Conservation (phyloP, 140 eudicot genomes). For the Cichorium intybus region DNA sequence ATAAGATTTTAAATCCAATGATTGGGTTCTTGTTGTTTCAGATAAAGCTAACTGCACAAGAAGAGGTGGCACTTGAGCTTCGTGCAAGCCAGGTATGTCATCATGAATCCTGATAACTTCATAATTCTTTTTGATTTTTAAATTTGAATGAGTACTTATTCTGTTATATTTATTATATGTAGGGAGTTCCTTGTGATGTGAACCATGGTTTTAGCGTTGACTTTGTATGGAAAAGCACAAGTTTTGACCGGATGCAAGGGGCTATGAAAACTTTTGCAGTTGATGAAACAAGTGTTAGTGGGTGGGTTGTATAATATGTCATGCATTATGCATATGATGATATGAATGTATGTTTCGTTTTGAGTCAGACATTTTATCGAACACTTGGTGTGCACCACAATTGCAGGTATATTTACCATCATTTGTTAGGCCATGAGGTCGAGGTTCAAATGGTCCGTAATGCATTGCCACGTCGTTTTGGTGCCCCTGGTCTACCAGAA, state of each 20-base stretch:
- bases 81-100: slow-evolving; percentile 89
- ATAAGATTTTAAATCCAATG: too few species aligned
- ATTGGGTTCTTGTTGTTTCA: slow-evolving; percentile 33
- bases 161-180: slow-evolving; percentile 15
- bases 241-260: slow-evolving; percentile 96
- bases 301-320: too few species aligned
- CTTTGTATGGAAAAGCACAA: slow-evolving; percentile 97
- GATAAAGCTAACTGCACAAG: slow-evolving; percentile 97
- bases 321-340: too few species aligned
- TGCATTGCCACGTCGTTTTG: slow-evolving; percentile 91
- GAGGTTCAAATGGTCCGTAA: slow-evolving; percentile 99
- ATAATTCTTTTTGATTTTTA: too few species aligned
- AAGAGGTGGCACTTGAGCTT: slow-evolving; percentile 99
- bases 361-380: too few species aligned
- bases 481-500: slow-evolving; percentile 98
- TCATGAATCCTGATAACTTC: too few species aligned
- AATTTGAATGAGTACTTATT: slow-evolving; percentile 16
- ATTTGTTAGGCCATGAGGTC: slow-evolving; percentile 90
- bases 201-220: slow-evolving; percentile 94
- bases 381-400: too few species aligned
- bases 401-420: slow-evolving; percentile 94
- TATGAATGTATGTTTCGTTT: too few species aligned
- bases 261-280: slow-evolving; percentile 96
- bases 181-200: slow-evolving; percentile 45
- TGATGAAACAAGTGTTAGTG: slow-evolving; percentile 99